A percentile compares a stretch with the other conserved stretches of the same genome.
Conservation (phyloP, 768 basidiomycete genomes). For the Naematelia aurantialba region DNA sequence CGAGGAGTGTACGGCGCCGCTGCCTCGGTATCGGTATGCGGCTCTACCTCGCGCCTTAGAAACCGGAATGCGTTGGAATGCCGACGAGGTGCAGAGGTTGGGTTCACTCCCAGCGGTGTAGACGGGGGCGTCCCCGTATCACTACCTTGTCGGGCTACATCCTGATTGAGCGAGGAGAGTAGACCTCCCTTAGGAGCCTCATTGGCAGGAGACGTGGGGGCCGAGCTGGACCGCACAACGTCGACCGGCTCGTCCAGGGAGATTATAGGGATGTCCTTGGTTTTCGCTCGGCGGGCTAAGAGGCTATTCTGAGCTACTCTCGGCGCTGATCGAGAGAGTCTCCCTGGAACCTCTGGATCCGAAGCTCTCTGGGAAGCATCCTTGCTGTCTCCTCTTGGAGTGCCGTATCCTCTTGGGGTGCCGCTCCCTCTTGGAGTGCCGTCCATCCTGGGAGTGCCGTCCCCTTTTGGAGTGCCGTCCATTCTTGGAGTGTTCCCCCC, state of each 20-base stretch:
- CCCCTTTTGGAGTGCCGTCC: too few relatives aligned
- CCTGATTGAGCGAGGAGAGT: not conserved
- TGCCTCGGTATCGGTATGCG: not conserved
- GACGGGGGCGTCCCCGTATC: not conserved
- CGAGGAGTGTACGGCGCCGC: not conserved
- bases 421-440: too few relatives aligned
- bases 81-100: not conserved
- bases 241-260: not conserved
- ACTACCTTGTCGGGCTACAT: not conserved
- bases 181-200: not conserved
- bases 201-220: not conserved
- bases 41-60: not conserved
- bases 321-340: not conserved
- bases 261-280: not conserved
- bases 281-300: not conserved
- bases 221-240: not conserved
- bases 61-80: not conserved
- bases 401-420: too few relatives aligned
- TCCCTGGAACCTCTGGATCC: not conserved
- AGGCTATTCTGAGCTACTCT: not conserved
- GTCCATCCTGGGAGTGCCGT: too few relatives aligned
- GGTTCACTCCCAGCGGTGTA: not conserved
- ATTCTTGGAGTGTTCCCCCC: too few relatives aligned
- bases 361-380: not conserved
- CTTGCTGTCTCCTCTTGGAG: not conserved